Evolutionary conservation across 2,329 filamentous ascomycete genomes (phyloP).

Genomic region (Trichoderma afroharzianum): DNA sequence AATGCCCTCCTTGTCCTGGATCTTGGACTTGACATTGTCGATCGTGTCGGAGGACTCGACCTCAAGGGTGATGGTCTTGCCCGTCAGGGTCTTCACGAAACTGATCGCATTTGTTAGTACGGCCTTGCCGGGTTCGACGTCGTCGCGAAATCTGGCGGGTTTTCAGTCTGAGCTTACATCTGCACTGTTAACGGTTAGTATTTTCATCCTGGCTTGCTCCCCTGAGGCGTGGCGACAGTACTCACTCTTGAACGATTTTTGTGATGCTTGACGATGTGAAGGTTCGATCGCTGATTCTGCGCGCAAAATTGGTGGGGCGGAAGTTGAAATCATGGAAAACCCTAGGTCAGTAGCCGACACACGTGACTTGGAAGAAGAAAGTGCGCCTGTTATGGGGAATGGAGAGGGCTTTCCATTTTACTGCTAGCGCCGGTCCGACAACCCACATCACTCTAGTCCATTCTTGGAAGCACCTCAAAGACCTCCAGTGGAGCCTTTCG

Average conservation of each 20-base stretch:
- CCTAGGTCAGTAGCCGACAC: constrained; percentile 34
- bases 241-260: constrained; percentile 59
- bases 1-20: constrained; percentile 99
- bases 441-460: not conserved
- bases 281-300: constrained; percentile 36
- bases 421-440: not conserved
- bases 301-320: constrained; percentile 45
- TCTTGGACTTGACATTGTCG: constrained; percentile 99
- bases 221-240: constrained; percentile 24
- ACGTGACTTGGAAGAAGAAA: constrained; percentile 27
- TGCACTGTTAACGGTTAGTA: constrained; percentile 68
- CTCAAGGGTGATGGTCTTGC: constrained; percentile 99
- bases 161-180: constrained; percentile 62
- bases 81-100: constrained; percentile 99
- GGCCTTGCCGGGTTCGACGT: constrained; percentile 23
- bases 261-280: constrained; percentile 45
- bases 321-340: constrained; percentile 33
- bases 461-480: not conserved
- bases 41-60: constrained; percentile 98
- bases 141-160: constrained; percentile 19
- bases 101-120: constrained; percentile 46
- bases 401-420: not conserved
- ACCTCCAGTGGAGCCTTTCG: not conserved
- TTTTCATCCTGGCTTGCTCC: constrained; percentile 9
- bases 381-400: not conserved